Conservation (phyloP, 192 early-diverging fungal genomes). For the Cetraspora pellucida region DNA sequence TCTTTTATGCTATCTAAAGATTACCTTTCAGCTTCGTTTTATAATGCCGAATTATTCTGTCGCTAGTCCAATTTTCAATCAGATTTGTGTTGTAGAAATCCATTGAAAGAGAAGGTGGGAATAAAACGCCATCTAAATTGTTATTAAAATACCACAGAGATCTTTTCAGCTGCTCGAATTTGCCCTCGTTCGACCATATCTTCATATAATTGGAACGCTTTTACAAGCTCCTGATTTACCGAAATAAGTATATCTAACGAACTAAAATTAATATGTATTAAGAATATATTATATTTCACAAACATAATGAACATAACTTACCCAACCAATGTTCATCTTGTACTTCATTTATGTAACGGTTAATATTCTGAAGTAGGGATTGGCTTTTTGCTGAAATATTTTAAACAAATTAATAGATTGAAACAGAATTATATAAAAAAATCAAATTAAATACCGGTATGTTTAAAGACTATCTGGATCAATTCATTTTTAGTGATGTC, state of each 20-base stretch:
- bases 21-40: not conserved
- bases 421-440: too few species aligned
- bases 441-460: too few species aligned
- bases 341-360: slow-evolving; percentile 46
- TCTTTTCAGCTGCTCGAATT: slow-evolving; percentile 44
- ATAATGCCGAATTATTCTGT: not conserved
- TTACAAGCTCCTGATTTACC: slow-evolving; percentile 54
- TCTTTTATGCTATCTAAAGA: slow-evolving; percentile 6
- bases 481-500: slow-evolving; percentile 57
- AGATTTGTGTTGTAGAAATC: not conserved
- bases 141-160: slow-evolving; percentile 37
- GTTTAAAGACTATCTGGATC: slow-evolving; percentile 45
- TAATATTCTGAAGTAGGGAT: slow-evolving; percentile 45
- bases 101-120: not conserved
- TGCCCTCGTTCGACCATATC: slow-evolving; percentile 59
- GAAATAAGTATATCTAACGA: slow-evolving; percentile 49
- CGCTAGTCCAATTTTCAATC: not conserved
- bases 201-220: slow-evolving; percentile 56
- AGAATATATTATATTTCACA: not conserved
- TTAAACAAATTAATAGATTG: too few species aligned
- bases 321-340: slow-evolving; percentile 53
- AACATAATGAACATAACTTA: slow-evolving; percentile 36
- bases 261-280: slow-evolving; percentile 21
- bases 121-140: too few species aligned
- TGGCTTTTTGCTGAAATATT: too few species aligned